Percentiles rank a stretch among this genome's conserved stretches.
Evolutionary conservation across 2,329 filamentous ascomycete species (phyloP).

Genomic region (Fusarium liriodendri): DNA sequence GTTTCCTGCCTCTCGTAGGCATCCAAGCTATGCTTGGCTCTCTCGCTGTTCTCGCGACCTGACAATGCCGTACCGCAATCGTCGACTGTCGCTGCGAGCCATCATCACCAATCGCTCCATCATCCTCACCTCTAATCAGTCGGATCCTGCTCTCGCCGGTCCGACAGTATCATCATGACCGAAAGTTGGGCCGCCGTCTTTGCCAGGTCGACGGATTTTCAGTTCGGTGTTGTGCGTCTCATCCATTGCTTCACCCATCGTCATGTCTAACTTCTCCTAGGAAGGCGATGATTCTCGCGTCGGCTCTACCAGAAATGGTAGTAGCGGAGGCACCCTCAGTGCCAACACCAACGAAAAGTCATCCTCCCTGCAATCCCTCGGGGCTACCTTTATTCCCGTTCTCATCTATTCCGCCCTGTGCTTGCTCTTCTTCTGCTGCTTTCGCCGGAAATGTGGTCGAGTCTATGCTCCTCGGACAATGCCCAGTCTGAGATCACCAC

Average conservation of each 20-base stretch:
- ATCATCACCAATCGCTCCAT: background rate
- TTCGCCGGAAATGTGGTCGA: constrained; percentile 60
- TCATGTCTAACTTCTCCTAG: constrained; percentile 5
- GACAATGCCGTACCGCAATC: constrained; percentile 25
- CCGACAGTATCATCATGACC: constrained; percentile 16
- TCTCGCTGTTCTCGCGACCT: constrained; percentile 1
- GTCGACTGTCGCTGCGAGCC: constrained; percentile 5
- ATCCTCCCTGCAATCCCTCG: constrained; percentile 51
- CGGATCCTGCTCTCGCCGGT: background rate
- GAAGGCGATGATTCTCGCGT: constrained; percentile 47
- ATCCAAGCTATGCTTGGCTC: constrained; percentile 11
- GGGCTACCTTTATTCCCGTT: constrained; percentile 66
- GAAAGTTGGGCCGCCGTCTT: constrained; percentile 22
- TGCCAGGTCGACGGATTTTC: constrained; percentile 16
- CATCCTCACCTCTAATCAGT: background rate
- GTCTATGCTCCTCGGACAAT: constrained; percentile 68
- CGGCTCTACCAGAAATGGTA: constrained; percentile 50
- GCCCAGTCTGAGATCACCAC: constrained; percentile 58
- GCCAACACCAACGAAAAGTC: constrained; percentile 47
- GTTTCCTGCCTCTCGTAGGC: background rate
- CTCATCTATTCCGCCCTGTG: constrained; percentile 63
- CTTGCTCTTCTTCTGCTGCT: constrained; percentile 59
- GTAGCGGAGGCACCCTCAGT: constrained; percentile 50
- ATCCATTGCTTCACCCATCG: background rate
- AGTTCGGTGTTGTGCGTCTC: constrained; percentile 27